Base-by-base conservation (phyloP, 257 asterid genomes). In the Forsythia suspensa region DNA sequence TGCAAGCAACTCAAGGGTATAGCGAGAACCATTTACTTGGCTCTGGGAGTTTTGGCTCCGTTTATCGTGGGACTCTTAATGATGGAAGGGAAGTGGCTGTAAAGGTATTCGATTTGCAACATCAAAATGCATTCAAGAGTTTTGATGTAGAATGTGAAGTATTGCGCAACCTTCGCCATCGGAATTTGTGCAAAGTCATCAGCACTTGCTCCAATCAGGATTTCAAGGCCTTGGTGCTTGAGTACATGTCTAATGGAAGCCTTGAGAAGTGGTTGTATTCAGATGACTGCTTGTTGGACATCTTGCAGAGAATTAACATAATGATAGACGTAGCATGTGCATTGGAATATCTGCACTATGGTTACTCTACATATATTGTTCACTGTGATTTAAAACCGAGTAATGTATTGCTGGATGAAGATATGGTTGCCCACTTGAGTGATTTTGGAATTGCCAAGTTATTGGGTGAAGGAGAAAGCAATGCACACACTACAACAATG, bases 351-450 rank as follows among this genome's bases (percentile, higher is more conserved):
- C 85, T 82, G 3, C 85, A 82, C 57, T 74, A 74, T 44, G 82
- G 84, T 24, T 71, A 46, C 71, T 76, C 78, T 15, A 39, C 9
- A 24, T 59, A 57, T 36, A 55, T 81, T 36, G 77, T 46, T 71
- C 84, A 81, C 46, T 81, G 81, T 18, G 84, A 81, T 41, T n/a
- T 81, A n/a, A 81, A 81, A 37, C 84, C 84, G 42, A 76, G 84
- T 4, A 81, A 81, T 34, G 77, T 81, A 40, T 36, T 81, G 7
- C 37, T 81, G 57, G 77, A 81, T 38, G 48, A 61, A 21, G 74
- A 76, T 18, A 76, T 76, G 78, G 80, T 77, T 6, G 72, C 41
- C 18, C 78, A 66, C 16, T 37, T 76, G 71, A 71, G 81, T 39
- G 84, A 81, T 71, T 81, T 76, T 63, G 84, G 84, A 15, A 65